These are phyloP conservation scores for Saturnispora bothae DNA, from an alignment of 805 yeast genomes.

Conservation along the genomic window DNA sequence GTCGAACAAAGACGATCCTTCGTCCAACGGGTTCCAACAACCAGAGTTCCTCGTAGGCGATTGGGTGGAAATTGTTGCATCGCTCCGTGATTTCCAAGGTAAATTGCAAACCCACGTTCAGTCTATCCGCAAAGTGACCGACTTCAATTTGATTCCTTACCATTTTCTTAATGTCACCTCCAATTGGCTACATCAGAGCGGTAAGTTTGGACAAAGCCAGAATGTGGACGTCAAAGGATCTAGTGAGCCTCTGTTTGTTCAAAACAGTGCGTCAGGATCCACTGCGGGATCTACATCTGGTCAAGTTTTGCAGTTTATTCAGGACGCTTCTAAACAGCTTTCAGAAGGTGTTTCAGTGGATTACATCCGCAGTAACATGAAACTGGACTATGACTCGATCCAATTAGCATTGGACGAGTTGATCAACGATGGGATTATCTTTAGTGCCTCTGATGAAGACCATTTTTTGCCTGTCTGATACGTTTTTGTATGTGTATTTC, in stretches of 20 bases:
- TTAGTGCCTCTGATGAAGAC: slow-evolving; percentile 59
- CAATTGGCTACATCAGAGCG: slow-evolving; percentile 43
- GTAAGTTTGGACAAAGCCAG: slow-evolving; percentile 4
- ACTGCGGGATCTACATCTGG: slow-evolving; percentile 13
- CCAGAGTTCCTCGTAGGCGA: slow-evolving; percentile 36
- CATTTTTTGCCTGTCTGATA: slow-evolving; percentile 42
- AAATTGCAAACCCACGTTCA: slow-evolving; percentile 59
- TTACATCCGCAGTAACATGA: slow-evolving; percentile 47
- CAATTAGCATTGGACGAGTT: slow-evolving; percentile 40
- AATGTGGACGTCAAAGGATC: slow-evolving; percentile 15
- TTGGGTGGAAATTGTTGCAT: slow-evolving; percentile 51
- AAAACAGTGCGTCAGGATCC: slow-evolving; percentile 21
- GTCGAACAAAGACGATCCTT: slow-evolving; percentile 46
- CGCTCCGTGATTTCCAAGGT: slow-evolving; percentile 49
- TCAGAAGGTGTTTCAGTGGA: slow-evolving; percentile 68
- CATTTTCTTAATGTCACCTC: slow-evolving; percentile 58
- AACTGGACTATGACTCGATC: slow-evolving; percentile 39
- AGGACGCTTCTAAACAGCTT: slow-evolving; percentile 44
- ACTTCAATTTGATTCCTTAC: slow-evolving; percentile 58
- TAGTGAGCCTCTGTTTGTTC: slow-evolving; percentile 32
- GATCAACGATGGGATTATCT: slow-evolving; percentile 59
- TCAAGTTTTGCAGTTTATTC: slow-evolving; percentile 38
- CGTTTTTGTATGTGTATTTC: background rate
- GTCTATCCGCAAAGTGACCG: slow-evolving; percentile 43
- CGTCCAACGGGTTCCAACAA: slow-evolving; percentile 23